Evolutionary conservation across 2,329 filamentous ascomycete genomes (phyloP).

Genomic region (Aureobasidium sp.): DNA sequence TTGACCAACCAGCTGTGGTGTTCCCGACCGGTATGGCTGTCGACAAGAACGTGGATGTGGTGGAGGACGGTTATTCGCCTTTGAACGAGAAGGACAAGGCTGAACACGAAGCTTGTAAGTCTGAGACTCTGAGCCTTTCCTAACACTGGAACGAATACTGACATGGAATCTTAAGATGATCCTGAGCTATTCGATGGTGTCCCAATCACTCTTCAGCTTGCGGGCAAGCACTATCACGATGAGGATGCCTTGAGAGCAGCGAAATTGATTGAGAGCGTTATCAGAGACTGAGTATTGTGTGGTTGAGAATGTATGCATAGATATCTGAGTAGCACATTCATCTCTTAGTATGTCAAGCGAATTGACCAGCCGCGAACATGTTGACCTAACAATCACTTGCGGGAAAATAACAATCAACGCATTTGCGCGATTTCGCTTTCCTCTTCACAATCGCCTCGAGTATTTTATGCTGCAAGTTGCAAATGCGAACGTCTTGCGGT

Average conservation of each 20-base stretch:
- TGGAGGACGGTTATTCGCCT: background rate
- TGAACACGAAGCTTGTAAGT: conserved; percentile 22
- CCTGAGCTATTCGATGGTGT: conserved; percentile 9
- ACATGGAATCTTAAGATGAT: background rate
- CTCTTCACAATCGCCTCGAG: too few species aligned
- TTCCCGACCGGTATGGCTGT: conserved; percentile 19
- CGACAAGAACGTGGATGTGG: background rate
- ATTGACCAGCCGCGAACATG: too few species aligned
- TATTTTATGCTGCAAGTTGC: too few species aligned
- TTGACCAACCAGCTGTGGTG: conserved; percentile 21
- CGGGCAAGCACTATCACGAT: conserved; percentile 11
- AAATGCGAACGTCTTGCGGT: too few species aligned
- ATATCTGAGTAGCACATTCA: background rate
- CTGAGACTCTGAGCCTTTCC: background rate
- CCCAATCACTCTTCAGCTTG: conserved; percentile 11
- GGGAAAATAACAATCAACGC: too few species aligned
- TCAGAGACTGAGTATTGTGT: background rate
- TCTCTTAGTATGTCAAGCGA: background rate
- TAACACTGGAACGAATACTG: background rate
- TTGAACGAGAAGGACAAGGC: conserved; percentile 6
- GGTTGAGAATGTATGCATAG: background rate
- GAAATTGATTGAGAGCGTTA: background rate
- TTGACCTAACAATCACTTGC: too few species aligned
- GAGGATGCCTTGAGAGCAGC: conserved; percentile 7
- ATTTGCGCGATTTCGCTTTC: too few species aligned